A percentile compares a stretch with the other conserved stretches of the same genome.
Evolutionary conservation across 1,284 basidiomycete genomes (phyloP).

Genomic region (Vanrija humicola): DNA sequence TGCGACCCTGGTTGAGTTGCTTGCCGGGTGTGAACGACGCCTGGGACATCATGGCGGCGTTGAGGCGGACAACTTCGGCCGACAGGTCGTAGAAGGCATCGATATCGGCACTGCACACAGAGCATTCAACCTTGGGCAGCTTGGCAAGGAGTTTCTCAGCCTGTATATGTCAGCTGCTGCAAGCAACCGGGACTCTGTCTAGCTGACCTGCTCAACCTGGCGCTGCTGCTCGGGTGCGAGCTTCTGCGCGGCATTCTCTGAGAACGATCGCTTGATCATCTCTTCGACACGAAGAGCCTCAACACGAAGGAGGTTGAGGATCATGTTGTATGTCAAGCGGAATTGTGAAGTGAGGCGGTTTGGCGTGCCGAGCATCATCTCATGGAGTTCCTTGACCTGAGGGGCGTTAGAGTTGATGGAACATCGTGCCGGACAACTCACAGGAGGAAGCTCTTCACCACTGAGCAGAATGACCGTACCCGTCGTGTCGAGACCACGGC

Average conservation of each 20-base stretch:
- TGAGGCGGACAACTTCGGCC: constrained; percentile 61
- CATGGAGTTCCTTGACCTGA: constrained; percentile 68
- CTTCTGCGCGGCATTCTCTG: constrained; percentile 92
- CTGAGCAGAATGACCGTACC: constrained; percentile 92
- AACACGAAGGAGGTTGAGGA: constrained; percentile 90
- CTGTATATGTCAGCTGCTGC: constrained; percentile 49
- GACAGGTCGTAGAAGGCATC: constrained; percentile 74
- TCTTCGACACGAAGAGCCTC: constrained; percentile 96
- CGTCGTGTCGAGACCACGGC: constrained; percentile 89
- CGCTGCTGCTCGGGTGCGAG: constrained; percentile 90
- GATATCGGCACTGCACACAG: constrained; percentile 66
- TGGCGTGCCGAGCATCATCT: constrained; percentile 91
- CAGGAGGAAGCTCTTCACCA: constrained; percentile 78
- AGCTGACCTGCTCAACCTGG: constrained; percentile 69
- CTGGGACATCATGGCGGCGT: constrained; percentile 63
- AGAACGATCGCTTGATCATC: constrained; percentile 99
- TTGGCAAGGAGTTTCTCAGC: constrained; percentile 67
- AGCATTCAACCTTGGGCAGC: constrained; percentile 67
- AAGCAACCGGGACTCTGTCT: background rate
- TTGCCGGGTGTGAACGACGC: constrained; percentile 63
- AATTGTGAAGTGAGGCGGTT: constrained; percentile 95
- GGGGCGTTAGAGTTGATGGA: background rate
- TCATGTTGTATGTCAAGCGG: constrained; percentile 99
- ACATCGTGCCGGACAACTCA: constrained; percentile 47
- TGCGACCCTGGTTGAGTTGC: constrained; percentile 66